Base-by-base conservation (phyloP, 805 yeast genomes). In the Schwanniomyces polymorphus region DNA sequence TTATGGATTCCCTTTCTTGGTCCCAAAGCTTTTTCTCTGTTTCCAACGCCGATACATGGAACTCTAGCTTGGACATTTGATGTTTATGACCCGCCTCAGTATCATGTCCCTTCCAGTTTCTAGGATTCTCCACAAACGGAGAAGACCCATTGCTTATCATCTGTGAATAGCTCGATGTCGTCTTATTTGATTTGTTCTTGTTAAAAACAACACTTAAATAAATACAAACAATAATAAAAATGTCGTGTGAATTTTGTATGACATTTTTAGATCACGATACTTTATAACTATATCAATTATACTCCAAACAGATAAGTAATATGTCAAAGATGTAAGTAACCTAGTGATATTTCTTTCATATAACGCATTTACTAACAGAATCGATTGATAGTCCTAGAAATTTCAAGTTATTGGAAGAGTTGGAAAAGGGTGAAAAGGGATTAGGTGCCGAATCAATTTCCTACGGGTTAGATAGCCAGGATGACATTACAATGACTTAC, bases 361-460 rank as follows among this genome's bases (percentile, higher is more conserved):
- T 12, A 33, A 18, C 9, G 25, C 18, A 6, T 7, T 14, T 50
- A 57, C 62, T 54, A 45, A 51, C 61, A 33, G 18, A 28, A 18
- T 33, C 11, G 11, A 10, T 25, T 25, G 27, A 18, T 53, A 82
- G 88, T 37, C 99, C 99, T 56, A 84, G 99, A 69, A 91, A 89
- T 65, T 94, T 94, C 70, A 88, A 96, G 64, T 81, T 94, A 28
- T 78, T 94, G 52, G 99, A 94, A 70, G 99, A 94, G 71, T 78
- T 94, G 55, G 99, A 95, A 67, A 92, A 92, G 60, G 99, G 99
- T 42, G 99, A 94, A 64, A 94, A 94, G 67, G 99, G 99, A 17
- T 75, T 88, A 41, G 97, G 98, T 17, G 94, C 97, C 23, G 98
- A 94, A 67, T 88, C 96, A 12, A 91, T 97, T 65, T 92, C 98